Conservation (phyloP, 345 rosid genomes). For the Pelargonium nanum region DNA sequence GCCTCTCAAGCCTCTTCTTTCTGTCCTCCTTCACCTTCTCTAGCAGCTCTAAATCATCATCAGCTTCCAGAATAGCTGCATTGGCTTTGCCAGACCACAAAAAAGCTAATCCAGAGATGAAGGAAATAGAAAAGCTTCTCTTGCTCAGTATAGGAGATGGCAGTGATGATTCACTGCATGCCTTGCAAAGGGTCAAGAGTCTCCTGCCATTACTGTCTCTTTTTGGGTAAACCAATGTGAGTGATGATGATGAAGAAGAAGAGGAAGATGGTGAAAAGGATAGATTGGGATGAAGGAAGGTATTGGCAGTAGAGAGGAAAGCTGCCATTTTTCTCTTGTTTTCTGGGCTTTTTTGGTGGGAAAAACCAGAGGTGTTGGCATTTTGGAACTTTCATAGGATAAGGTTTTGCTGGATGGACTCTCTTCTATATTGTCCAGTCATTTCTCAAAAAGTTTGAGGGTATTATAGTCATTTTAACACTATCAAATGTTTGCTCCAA, state of each 20-base stretch:
- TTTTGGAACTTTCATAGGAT: conserved; percentile 25
- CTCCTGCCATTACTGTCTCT: conserved; percentile 20
- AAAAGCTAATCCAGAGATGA: conserved; percentile 38
- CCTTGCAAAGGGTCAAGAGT: conserved; percentile 24
- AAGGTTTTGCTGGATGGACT: conserved; percentile 35
- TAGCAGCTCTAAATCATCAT: conserved; percentile 78
- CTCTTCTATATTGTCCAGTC: conserved; percentile 27
- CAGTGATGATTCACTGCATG: conserved; percentile 19
- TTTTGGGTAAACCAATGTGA: conserved; percentile 13
- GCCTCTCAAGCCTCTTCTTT: conserved; percentile 81
- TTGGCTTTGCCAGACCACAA: conserved; percentile 32
- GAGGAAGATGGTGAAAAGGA: conserved; percentile 10
- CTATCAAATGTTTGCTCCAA: not conserved
- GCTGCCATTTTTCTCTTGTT: conserved; percentile 36
- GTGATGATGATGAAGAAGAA: conserved; percentile 8
- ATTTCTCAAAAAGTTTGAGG: conserved; percentile 11
- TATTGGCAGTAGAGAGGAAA: conserved; percentile 39
- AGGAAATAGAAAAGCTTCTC: conserved; percentile 42
- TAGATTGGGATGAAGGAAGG: conserved; percentile 17
- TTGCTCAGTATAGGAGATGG: conserved; percentile 27
- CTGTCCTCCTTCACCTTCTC: conserved; percentile 82
- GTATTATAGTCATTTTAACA: conserved; percentile 13
- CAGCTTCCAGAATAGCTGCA: conserved; percentile 88
- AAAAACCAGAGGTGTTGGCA: conserved; percentile 15
- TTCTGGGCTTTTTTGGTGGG: conserved; percentile 23